These are phyloP conservation scores for Sclerotinia trifoliorum DNA, from an alignment of 2,329 filamentous ascomycete species.

Conservation along the genomic window DNA sequence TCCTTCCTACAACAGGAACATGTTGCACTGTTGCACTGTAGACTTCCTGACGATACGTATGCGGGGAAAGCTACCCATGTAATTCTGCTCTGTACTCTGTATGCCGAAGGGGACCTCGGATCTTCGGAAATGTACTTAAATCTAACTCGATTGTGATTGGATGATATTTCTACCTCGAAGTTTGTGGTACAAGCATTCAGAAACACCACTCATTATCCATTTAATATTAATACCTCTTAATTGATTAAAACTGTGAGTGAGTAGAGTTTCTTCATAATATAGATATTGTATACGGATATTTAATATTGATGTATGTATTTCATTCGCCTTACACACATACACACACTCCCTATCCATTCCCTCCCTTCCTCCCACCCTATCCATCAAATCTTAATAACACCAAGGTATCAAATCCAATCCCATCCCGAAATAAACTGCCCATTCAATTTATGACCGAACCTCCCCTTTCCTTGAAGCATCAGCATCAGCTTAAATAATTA, in stretches of 20 bases:
- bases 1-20: too few relatives aligned
- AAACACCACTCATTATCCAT: too few relatives aligned
- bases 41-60: background rate
- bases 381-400: conserved; percentile 30
- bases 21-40: too few relatives aligned
- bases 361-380: background rate
- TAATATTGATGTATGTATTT: conserved; percentile 4
- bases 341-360: conserved; percentile 5
- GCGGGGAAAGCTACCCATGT: conserved; percentile 12
- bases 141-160: too few relatives aligned
- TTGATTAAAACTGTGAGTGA: background rate
- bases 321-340: background rate
- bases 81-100: too few relatives aligned
- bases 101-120: background rate
- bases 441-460: conserved; percentile 33
- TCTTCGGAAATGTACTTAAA: background rate
- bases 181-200: too few relatives aligned
- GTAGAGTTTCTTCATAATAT: background rate
- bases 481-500: conserved; percentile 6
- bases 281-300: background rate
- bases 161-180: too few relatives aligned
- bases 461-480: conserved; percentile 9
- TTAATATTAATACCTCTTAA: too few relatives aligned
- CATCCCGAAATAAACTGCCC: conserved; percentile 23
- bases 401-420: conserved; percentile 36